These are phyloP conservation scores for Diaporthe destruens DNA, from an alignment of 2,329 filamentous ascomycete species.

Conservation along the genomic window DNA sequence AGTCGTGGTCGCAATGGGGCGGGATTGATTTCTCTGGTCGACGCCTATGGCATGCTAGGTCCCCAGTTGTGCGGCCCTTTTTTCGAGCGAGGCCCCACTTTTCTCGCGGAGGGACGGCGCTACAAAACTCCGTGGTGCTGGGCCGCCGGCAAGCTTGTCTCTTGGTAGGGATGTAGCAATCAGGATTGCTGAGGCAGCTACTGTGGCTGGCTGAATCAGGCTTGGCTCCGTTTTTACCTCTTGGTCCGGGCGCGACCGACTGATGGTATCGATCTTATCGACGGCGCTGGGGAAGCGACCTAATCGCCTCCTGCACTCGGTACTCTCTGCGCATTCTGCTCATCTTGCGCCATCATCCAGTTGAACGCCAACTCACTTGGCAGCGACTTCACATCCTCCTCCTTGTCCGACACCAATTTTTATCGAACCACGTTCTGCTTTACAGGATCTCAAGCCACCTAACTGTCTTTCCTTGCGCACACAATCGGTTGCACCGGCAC, in stretches of 20 bases:
- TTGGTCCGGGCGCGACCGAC: neutral
- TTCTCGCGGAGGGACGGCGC: conserved; percentile 17
- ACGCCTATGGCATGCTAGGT: conserved; percentile 27
- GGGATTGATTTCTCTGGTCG: conserved; percentile 38
- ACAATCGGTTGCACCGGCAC: neutral
- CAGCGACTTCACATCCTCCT: too few relatives aligned
- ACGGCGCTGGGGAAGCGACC: neutral
- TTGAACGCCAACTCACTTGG: neutral
- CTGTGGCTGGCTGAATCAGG: neutral
- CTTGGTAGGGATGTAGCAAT: neutral
- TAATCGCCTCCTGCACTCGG: neutral
- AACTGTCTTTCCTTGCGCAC: neutral
- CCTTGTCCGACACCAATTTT: too few relatives aligned
- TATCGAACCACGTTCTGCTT: neutral
- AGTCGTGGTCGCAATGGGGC: conserved; percentile 39
- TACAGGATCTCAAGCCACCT: neutral
- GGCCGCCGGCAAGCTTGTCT: neutral
- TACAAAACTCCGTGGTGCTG: conserved; percentile 33
- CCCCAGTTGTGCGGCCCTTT: conserved; percentile 42
- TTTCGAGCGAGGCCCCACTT: conserved; percentile 27
- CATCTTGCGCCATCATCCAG: neutral
- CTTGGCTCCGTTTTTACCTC: conserved; percentile 6
- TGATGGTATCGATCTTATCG: neutral
- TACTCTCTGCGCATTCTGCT: neutral
- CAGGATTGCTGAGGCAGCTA: too few relatives aligned